Conservation (phyloP, 129 eudicot genomes). For the Erigeron canadensis region DNA sequence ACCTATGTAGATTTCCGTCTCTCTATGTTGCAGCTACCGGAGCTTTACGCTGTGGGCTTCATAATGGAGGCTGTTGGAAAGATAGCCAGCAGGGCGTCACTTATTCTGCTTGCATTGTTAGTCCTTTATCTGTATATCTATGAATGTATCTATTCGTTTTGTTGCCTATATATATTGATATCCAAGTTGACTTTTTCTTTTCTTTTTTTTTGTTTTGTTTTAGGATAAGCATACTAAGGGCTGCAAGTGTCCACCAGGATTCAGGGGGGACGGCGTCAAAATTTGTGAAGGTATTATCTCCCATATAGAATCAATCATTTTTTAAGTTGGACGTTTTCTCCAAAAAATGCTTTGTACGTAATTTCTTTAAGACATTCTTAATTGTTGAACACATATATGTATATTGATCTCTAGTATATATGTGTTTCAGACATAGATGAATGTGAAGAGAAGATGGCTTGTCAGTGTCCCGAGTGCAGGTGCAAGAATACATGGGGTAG, state of each 20-base stretch:
- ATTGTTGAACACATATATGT: not conserved
- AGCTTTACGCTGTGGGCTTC: slow-evolving; percentile 61
- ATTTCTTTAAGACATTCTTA: not conserved
- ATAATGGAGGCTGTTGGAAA: slow-evolving; percentile 48
- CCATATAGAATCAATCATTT: not conserved
- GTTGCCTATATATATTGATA: not conserved
- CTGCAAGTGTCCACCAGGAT: slow-evolving; percentile 89
- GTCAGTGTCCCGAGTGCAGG: slow-evolving; percentile 84
- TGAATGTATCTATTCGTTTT: not conserved
- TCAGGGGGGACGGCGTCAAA: slow-evolving; percentile 77
- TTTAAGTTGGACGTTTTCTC: too few species aligned
- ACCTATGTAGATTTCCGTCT: not conserved
- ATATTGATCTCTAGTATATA: not conserved
- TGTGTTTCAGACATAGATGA: slow-evolving; percentile 71
- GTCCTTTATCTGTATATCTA: slow-evolving; percentile 4
- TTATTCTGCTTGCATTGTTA: slow-evolving; percentile 42
- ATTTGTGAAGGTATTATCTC: slow-evolving; percentile 64
- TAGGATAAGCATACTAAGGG: slow-evolving; percentile 80
- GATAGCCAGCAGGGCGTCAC: slow-evolving; percentile 37
- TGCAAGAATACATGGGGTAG: slow-evolving; percentile 96
- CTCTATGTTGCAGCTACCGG: slow-evolving; percentile 68
- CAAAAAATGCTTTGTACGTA: not conserved
- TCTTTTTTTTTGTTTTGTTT: not conserved
- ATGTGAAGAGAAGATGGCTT: slow-evolving; percentile 72
- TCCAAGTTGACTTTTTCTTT: not conserved